Evolutionary conservation across 2,329 filamentous ascomycete genomes (phyloP), one percentile per base, ranked within the genome.

Genomic region (Tricladium varicosporioides): DNA sequence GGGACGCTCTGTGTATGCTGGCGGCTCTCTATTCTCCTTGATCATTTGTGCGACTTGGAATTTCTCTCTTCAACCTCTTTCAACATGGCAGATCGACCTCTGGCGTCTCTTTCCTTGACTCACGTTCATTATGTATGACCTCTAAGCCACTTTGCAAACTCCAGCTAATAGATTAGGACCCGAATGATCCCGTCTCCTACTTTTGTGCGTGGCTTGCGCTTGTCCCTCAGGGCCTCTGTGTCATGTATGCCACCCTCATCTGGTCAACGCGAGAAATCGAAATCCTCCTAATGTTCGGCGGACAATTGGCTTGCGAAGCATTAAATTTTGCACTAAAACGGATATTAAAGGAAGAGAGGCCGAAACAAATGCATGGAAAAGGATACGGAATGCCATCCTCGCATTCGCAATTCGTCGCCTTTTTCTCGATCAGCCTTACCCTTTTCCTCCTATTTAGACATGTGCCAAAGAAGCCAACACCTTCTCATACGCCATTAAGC

Each of bases 341-440:
- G 22, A 78, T 91, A 61, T 93, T 99, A 72, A 94, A 93, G 70
- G 91, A 97, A 73, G 91, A 96, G 73, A 83, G 94, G 50, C 94
- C 94, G 27, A 83, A 80, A 61, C 88, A 88, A 84, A 87, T 78
- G 80, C 86, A 92, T 69, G 84, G 91, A 55, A 96, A 96, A 73
- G 94, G 94, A 62, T 99, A 99, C 71, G 95, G 94, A 66, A 99
- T 99, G 95, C 94, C 94, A 10, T 87, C 84, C 7, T 97, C 92
- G 40, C 94, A 99, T 75, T 89, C 94, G 8, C 94, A 99, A 76
- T 99, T 97, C 72, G 89, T 93, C 60, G 83, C 88, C 55, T 99
- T 91, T 78, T 97, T 96, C 81, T 88, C 91, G 57, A 76, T 96
- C 56, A 94, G 89, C 60, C 76, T 97, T 58, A 80, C 84, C 19